Base-by-base conservation (phyloP, 305 asterid genomes). In the Fraxinus floribunda region DNA sequence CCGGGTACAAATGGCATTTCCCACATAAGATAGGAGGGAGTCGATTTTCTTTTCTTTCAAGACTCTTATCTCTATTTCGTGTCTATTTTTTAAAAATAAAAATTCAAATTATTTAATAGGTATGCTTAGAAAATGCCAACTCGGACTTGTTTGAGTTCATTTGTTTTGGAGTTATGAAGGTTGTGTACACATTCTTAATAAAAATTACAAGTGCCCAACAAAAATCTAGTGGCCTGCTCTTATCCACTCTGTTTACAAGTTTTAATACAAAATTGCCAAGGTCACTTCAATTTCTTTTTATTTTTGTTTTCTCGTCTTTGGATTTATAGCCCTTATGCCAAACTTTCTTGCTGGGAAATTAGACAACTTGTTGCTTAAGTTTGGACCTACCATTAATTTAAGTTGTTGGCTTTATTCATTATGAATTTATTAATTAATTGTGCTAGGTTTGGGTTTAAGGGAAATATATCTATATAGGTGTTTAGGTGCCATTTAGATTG, bases 201-300 rank as follows among this genome's bases (percentile, higher is more conserved):
- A 39, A 46, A 36, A 44, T 79, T 79, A 75, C 34, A 72, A 82
- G 79, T 79, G 71, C 80, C 79, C 41, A 79, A 80, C 52, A n/a
- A 77, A 35, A 80, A 78, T 82, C 80, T 46, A 80, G 60, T 72
- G 68, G 81, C 84, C 73, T 52, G 22, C 76, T 73, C 82, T 80
- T 76, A 84, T 84, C 87, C 86, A 70, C 82, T 26, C 80, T 76
- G 80, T 66, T 75, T 80, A 77, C 78, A 79, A 78, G 32, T 81
- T 84, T 77, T 52, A 81, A 24, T 77, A 44, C 86, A 81, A 62
- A 80, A 52, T 26, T 75, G 57, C 75, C 15, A 77, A 62, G 35
- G 60, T 18, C 41, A 72, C 32, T 30, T 55, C 44, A 22, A 39
- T 32, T 49, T 29, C 35, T 16, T 15, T 57, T 35, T 81, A 64